Percentiles rank a stretch among this genome's conserved stretches.
These are phyloP conservation scores for Diutina pseudorugosa DNA, from an alignment of 1,139 yeast species.

Conservation along the genomic window DNA sequence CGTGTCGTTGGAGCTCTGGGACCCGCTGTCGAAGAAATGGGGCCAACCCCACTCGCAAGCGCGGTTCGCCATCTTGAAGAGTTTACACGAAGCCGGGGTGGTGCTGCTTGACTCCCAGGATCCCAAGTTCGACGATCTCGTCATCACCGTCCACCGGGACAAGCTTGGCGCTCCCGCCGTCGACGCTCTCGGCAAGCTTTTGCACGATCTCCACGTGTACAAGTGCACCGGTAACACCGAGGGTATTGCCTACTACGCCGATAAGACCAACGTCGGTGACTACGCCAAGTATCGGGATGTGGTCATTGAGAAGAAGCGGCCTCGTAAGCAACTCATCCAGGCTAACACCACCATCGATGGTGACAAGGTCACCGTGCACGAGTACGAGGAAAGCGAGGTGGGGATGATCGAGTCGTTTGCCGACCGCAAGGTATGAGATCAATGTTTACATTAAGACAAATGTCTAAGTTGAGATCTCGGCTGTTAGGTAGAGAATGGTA, in stretches of 20 bases:
- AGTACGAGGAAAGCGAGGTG: constrained; percentile 60
- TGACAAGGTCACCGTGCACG: constrained; percentile 42
- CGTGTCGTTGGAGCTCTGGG: constrained; percentile 75
- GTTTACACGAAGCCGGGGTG: constrained; percentile 59
- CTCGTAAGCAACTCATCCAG: constrained; percentile 77
- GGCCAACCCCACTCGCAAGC: constrained; percentile 98
- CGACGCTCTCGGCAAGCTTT: constrained; percentile 59
- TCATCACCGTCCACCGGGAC: constrained; percentile 42
- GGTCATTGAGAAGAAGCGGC: constrained; percentile 60
- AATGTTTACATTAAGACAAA: no score
- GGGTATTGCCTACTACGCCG: constrained; percentile 52
- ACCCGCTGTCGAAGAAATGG: constrained; percentile 71
- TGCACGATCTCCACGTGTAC: constrained; percentile 61
- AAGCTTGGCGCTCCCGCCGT: constrained; percentile 61
- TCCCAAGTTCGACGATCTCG: constrained; percentile 44
- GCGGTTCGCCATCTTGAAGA: constrained; percentile 70
- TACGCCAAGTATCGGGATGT: constrained; percentile 53
- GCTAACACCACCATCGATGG: constrained; percentile 47
- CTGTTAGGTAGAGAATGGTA: no score
- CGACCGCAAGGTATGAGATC: constrained; percentile 42
- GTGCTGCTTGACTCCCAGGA: constrained; percentile 39
- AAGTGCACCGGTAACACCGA: constrained; percentile 63
- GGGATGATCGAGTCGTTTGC: constrained; percentile 72
- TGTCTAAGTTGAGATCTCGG: no score
- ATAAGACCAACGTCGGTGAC: constrained; percentile 59